Evolutionary conservation across 116 monocot genomes (phyloP).

Genomic region (Papilionanthe hybrid): DNA sequence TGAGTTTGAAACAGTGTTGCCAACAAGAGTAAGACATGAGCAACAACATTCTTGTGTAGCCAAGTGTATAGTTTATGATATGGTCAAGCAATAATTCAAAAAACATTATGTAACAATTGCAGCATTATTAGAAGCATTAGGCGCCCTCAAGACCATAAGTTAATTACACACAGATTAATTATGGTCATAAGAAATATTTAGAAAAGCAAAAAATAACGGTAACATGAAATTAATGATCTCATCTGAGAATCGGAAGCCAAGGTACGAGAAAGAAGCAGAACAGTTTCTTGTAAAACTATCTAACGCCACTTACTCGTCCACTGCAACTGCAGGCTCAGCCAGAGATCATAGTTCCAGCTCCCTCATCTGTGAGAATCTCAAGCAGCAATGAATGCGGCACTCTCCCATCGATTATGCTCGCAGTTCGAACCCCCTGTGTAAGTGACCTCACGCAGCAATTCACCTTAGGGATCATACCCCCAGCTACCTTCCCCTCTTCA

Average conservation of each 20-base stretch:
- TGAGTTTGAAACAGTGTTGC: too few species aligned
- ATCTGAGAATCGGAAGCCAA: background rate
- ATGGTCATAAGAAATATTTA: too few species aligned
- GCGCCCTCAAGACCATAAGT: too few species aligned
- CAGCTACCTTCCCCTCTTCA: constrained; percentile 69
- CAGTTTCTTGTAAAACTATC: background rate
- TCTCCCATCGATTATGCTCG: constrained; percentile 92
- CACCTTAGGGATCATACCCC: constrained; percentile 97
- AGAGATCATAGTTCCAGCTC: constrained; percentile 89
- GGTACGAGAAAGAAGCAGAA: background rate
- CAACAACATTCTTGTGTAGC: too few species aligned
- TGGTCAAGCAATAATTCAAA: too few species aligned
- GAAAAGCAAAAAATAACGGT: background rate
- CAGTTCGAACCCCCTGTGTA: constrained; percentile 74
- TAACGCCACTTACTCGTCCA: background rate
- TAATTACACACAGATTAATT: too few species aligned
- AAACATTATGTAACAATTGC: too few species aligned
- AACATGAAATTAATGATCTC: background rate
- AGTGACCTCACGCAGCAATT: constrained; percentile 75
- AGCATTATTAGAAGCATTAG: too few species aligned
- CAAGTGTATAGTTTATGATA: too few species aligned
- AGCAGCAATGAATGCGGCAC: constrained; percentile 71
- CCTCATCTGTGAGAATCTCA: constrained; percentile 87
- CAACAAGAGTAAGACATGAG: too few species aligned
- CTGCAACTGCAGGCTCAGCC: constrained; percentile 31